A percentile compares a stretch with the other conserved stretches of the same genome.
phyloP scores from a whole-genome alignment of 2,329 filamentous ascomycete genomes.

The Elsinoe ampelina region DNA sequence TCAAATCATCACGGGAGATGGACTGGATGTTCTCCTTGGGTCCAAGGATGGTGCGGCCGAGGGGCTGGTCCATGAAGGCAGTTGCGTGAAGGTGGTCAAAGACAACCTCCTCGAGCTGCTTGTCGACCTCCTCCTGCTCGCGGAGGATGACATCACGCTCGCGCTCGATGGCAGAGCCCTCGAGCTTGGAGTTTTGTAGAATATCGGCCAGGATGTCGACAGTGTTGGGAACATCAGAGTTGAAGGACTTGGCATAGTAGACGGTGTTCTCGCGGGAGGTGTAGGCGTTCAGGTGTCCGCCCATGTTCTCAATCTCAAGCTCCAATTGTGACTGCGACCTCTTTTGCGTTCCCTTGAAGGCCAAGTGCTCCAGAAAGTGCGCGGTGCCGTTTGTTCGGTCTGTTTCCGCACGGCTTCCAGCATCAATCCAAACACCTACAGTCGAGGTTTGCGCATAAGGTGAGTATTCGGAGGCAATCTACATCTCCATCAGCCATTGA shows the following conservation, averaged over 20 bases:
- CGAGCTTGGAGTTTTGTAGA: constrained; percentile 98
- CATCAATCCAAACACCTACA: constrained; percentile 98
- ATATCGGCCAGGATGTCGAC: constrained; percentile 99
- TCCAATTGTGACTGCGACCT: constrained; percentile 95
- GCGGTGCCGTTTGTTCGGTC: constrained; percentile 98
- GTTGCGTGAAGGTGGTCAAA: constrained; percentile 99
- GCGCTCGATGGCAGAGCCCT: constrained; percentile 83
- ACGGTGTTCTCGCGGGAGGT: constrained; percentile 99
- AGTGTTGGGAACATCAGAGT: constrained; percentile 88
- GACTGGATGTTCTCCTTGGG: constrained; percentile 97
- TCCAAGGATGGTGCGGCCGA: constrained; percentile 94
- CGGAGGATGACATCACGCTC: constrained; percentile 98
- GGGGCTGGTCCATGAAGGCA: constrained; percentile 89
- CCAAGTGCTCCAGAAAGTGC: constrained; percentile 98
- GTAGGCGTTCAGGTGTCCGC: constrained; percentile 97
- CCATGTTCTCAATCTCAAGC: constrained; percentile 99
- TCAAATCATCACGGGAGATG: constrained; percentile 84
- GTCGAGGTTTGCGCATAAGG: constrained; percentile 98
- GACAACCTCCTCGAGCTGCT: constrained; percentile 98
- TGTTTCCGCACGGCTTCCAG: constrained; percentile 94
- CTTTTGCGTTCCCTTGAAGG: constrained; percentile 97
- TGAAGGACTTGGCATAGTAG: constrained; percentile 99
- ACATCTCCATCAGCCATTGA: constrained; percentile 19
- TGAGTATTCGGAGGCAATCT: constrained; percentile 97
- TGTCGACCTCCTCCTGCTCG: constrained; percentile 99